These are phyloP conservation scores for Acephala macrosclerotiorum DNA, from an alignment of 2,329 filamentous ascomycete genomes.

Conservation along the genomic window DNA sequence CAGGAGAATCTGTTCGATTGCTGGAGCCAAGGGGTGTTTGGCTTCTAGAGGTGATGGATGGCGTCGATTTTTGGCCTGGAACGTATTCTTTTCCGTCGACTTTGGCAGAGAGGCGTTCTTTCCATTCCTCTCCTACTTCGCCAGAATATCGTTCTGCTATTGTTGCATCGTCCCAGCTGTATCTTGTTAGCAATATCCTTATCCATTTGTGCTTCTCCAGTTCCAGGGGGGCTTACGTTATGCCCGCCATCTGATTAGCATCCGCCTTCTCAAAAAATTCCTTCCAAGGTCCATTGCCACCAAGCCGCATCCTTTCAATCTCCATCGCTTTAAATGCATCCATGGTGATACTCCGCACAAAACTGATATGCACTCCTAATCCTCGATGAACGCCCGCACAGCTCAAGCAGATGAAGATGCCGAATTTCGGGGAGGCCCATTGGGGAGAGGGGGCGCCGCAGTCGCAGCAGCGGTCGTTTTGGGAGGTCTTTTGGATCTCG, in stretches of 20 bases:
- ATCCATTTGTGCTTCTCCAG: background rate
- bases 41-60: slow-evolving; percentile 29
- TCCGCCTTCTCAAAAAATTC: slow-evolving; percentile 82
- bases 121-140: slow-evolving; percentile 93
- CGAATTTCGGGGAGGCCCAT: slow-evolving; percentile 98
- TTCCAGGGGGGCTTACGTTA: slow-evolving; percentile 45
- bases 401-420: slow-evolving; percentile 96
- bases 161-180: slow-evolving; percentile 77
- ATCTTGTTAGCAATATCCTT: slow-evolving; percentile 17
- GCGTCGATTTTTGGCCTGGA: slow-evolving; percentile 65
- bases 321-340: slow-evolving; percentile 95
- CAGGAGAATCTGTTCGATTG: slow-evolving; percentile 37
- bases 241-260: slow-evolving; percentile 69
- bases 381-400: slow-evolving; percentile 95
- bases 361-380: slow-evolving; percentile 96
- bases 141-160: slow-evolving; percentile 91
- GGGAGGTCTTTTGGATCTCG: slow-evolving; percentile 87
- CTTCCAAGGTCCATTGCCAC: slow-evolving; percentile 89
- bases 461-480: slow-evolving; percentile 92
- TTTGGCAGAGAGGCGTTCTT: slow-evolving; percentile 85
- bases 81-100: slow-evolving; percentile 90
- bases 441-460: slow-evolving; percentile 95
- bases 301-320: slow-evolving; percentile 91
- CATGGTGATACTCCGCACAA: slow-evolving; percentile 97
- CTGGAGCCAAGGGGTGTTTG: slow-evolving; percentile 37